Evolutionary conservation across 164 flowering plant species (phyloP), one percentile per base, ranked within the genome.

Genomic region (Chimonanthus praecox): DNA sequence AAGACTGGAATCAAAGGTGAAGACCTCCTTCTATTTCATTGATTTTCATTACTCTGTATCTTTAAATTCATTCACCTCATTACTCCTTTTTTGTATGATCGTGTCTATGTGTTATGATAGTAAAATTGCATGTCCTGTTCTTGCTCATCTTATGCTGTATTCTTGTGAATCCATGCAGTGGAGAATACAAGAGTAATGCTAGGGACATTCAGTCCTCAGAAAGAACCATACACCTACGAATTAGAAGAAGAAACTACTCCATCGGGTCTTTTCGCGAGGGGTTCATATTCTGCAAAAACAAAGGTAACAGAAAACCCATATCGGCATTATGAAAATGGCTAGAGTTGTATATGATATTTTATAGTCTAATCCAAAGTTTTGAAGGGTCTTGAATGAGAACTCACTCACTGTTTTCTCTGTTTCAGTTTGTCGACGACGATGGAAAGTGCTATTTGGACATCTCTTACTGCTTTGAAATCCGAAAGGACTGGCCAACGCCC

Each of bases 201-300:
- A 46, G 90, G 90, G 75, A 87, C 87, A n/a, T 87, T 84, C 50
- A 84, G 87, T 72, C 90, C 90, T 65, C 87, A 83, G 69, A 71
- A 46, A 60, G 87, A 87, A 47, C 86, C 88, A n/a, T 85, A 87
- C 74, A 75, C 81, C 0, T 78, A 74, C 71, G 86, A 77, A 73
- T 47, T 85, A 70, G 82, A 77, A 47, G 88, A 87, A 76, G 88
- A 87, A 44, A 80, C 82, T 47, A 85, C 85, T 13, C 90, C 88
- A 9, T 80, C 86, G 9, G 87, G 88, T 13, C 64, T 82, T 6
- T 83, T 87, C 73, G 88, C 88, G 0, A 82, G 90, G 65, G 90
- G 90, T 13, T 78, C 82, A 0, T 87, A 87, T 58, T 78, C 83
- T 48, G 87, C 85, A 60, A 85, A 79, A 82, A 75, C 86, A 44